Conservation (phyloP, 1,284 basidiomycete genomes). For the Vanrija pseudolonga region DNA sequence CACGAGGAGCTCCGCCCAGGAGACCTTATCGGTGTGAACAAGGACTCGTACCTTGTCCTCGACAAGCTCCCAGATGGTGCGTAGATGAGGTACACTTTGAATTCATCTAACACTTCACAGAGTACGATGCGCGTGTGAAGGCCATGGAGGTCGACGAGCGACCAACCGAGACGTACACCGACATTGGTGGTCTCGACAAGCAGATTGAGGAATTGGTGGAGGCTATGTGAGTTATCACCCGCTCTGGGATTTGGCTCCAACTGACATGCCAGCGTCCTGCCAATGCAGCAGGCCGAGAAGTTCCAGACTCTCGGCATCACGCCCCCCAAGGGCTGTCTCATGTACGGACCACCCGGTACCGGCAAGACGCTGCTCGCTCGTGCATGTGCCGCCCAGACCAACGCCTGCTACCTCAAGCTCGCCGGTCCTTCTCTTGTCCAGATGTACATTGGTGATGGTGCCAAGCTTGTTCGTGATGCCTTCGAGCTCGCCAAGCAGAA, state of each 20-base stretch:
- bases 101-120: conserved; percentile 42
- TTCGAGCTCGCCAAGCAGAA: conserved; percentile 99
- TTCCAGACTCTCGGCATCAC: conserved; percentile 78
- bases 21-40: conserved; percentile 98
- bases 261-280: conserved; percentile 55
- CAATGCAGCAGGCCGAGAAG: conserved; percentile 76
- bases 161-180: conserved; percentile 73
- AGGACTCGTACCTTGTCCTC: conserved; percentile 96
- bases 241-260: neutral
- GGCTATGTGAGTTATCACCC: conserved; percentile 56
- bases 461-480: conserved; percentile 93
- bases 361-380: conserved; percentile 74
- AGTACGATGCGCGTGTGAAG: conserved; percentile 74
- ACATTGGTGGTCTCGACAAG: conserved; percentile 75
- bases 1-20: conserved; percentile 82
- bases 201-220: conserved; percentile 78
- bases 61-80: conserved; percentile 66
- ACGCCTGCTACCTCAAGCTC: conserved; percentile 74
- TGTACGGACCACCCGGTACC: conserved; percentile 76
- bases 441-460: conserved; percentile 84
- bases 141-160: conserved; percentile 91
- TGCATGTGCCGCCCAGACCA: conserved; percentile 76
- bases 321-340: conserved; percentile 71
- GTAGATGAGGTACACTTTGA: conserved; percentile 3
- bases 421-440: conserved; percentile 69